Evolutionary conservation across 495 filamentous ascomycete genomes (phyloP), one percentile per base, ranked within the genome.

Genomic region (Podospora comata): DNA sequence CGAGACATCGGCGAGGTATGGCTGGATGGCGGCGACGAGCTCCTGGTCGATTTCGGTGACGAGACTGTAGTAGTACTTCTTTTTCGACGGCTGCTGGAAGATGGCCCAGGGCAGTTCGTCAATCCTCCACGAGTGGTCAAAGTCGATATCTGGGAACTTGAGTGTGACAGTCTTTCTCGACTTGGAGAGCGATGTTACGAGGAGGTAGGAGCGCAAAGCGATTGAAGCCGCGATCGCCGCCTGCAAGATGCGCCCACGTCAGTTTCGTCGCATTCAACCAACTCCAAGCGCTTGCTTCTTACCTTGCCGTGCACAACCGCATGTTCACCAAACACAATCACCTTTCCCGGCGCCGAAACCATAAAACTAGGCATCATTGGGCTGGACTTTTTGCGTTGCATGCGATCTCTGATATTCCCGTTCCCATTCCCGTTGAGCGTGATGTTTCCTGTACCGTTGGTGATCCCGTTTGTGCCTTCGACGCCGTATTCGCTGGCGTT

Each of bases 251-350:
- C 4, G 20, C 20, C 13, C 18, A 66, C n/a, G 62, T 64, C 39
- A 66, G 65, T 48, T 15, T 44, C 32, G 23, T 44, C 54, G 32
- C 19, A 34, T 20, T 26, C 34, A 6, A 28, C 19, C 18, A 53
- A 15, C 23, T 20, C 9, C 53, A 18, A 32, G 4, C 26, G 65
- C 6, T 2, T 4, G 32, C 30, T n/a, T 28, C 73, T 67, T 73
- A 90, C 89, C 84, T 97, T 97, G 75, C 95, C 95, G 74, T 99
- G 87, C 11, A 99, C 95, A 2, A 97, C 95, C 13, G 95, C 92
- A 82, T 99, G 95, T 76, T 99, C 95, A 65, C 95, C 95, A 78
- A 91, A 97, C 19, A 97, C 92, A 76, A 99, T 98, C 73, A 96
- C 94, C 79, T 99, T 99, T 39, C 94, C 95, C 15, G 95, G 95